Evolutionary conservation across 169 alveolate genomes (phyloP).

Genomic region (Cryptosporidium bovis): DNA sequence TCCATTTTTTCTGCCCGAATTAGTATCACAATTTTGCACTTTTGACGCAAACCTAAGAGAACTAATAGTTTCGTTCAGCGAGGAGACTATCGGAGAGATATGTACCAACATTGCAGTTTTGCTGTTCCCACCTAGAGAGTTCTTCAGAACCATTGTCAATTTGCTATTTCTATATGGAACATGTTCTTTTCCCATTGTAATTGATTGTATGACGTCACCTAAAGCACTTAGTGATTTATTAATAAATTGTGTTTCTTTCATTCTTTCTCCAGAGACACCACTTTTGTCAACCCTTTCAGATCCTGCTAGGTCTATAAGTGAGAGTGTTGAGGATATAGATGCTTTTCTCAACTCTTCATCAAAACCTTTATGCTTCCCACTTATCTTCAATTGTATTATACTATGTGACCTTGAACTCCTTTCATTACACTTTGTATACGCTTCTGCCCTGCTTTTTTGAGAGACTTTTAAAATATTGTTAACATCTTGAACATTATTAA

Average conservation of each 20-base stretch:
- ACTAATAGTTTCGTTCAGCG: slow-evolving; percentile 78
- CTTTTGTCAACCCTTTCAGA: slow-evolving; percentile 87
- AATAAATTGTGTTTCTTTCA: slow-evolving; percentile 87
- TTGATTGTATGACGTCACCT: slow-evolving; percentile 87
- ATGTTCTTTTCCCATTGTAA: slow-evolving; percentile 81
- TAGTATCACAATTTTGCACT: slow-evolving; percentile 74
- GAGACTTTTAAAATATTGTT: slow-evolving; percentile 80
- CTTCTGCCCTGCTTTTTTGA: slow-evolving; percentile 84
- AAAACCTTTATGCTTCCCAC: slow-evolving; percentile 75
- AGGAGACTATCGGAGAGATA: slow-evolving; percentile 77
- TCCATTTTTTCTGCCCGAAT: neutral
- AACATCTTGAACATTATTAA: slow-evolving; percentile 79
- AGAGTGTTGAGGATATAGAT: slow-evolving; percentile 77
- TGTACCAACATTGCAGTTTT: slow-evolving; percentile 90
- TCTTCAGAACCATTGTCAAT: slow-evolving; percentile 84
- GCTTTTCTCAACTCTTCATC: slow-evolving; percentile 61
- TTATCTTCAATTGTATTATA: slow-evolving; percentile 84
- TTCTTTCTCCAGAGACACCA: slow-evolving; percentile 88
- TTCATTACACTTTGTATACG: slow-evolving; percentile 84
- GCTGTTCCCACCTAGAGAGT: slow-evolving; percentile 86
- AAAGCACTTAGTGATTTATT: slow-evolving; percentile 87
- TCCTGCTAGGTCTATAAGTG: slow-evolving; percentile 92
- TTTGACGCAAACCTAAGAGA: slow-evolving; percentile 83
- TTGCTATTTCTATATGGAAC: slow-evolving; percentile 90
- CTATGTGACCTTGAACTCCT: slow-evolving; percentile 88